Evolutionary conservation across 495 filamentous ascomycete genomes (phyloP), one percentile per base, ranked within the genome.

Genomic region (Podospora bellae-mahoneyi): DNA sequence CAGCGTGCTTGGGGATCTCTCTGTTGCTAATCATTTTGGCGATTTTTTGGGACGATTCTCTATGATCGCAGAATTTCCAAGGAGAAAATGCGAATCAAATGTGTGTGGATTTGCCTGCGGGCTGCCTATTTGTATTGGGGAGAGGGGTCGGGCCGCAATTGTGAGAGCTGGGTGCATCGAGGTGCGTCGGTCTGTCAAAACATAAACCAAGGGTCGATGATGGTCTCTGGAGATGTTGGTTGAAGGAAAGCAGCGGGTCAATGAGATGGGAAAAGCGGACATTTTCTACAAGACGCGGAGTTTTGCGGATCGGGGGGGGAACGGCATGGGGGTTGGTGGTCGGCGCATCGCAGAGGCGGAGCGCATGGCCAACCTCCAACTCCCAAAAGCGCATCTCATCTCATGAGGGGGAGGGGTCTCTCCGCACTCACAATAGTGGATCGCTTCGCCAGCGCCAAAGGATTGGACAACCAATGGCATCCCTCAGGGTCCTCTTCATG

Each of bases 1-100:
- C 80, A 64, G 81, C 74, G 55, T 76, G 77, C n/a, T 75, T 80
- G 5, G 84, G 84, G 34, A 86, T 70, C 62, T 71, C 69, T 73
- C 74, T 74, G 19, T 66, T 68, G 61, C 63, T 61, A 66, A 76
- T 64, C 78, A 77, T 78, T 26, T 67, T 77, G 44, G 65, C 65
- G 55, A 34, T 66, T 19, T 4, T 18, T 19, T 20, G 55, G 6
- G 55, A 9, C 4, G 55, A 26, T 6, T 4, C 55, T 20, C 55
- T 58, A n/a, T 9, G 13, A 58, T 58, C 1, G n/a, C 55, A 48
- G 39, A 10, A 2, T 9, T 26, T 61, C 59, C 26, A 63, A 10
- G 32, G 64, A 20, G 60, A 54, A 16, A 28, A 60, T 16, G 55
- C 16, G 66, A 19, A 32, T 48, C 39, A 13, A 13, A 10, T 39